Conservation (phyloP, 2,329 filamentous ascomycete genomes). For the Westerdykella sp. region DNA sequence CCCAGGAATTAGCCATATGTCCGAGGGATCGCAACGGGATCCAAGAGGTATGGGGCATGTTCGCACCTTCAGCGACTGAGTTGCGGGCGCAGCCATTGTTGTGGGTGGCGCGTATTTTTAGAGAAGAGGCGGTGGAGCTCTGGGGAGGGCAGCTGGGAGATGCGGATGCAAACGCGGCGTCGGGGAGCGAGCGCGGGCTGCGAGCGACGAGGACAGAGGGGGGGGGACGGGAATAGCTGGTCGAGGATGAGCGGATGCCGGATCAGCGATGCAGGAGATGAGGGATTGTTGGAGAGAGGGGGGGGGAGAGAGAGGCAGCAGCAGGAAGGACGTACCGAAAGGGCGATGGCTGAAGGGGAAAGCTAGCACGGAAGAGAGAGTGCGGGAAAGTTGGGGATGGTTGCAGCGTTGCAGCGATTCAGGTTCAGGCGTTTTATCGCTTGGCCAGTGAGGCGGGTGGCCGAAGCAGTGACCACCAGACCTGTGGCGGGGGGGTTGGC, state of each 20-base stretch:
- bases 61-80: slow-evolving; percentile 82
- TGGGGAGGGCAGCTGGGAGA: slow-evolving; percentile 1
- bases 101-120: slow-evolving; percentile 17
- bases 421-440: slow-evolving; percentile 26
- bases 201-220: slow-evolving; percentile 4
- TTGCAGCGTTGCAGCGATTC: slow-evolving; percentile 22
- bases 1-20: slow-evolving; percentile 18
- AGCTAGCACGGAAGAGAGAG: slow-evolving; percentile 12
- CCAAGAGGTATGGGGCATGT: background rate
- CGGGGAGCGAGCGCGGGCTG: slow-evolving; percentile 5
- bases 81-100: slow-evolving; percentile 70
- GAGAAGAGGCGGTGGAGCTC: slow-evolving; percentile 13
- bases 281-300: too few species aligned
- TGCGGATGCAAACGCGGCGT: slow-evolving; percentile 13
- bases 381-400: too few species aligned
- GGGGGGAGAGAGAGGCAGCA: too few species aligned
- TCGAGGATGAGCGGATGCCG: slow-evolving; percentile 1
- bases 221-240: background rate
- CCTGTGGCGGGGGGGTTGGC: background rate
- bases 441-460: slow-evolving; percentile 31
- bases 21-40: background rate
- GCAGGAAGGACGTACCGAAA: slow-evolving; percentile 12
- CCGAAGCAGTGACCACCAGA: slow-evolving; percentile 6
- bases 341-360: slow-evolving; percentile 16
- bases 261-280: slow-evolving; percentile 1